Conservation (phyloP, 768 basidiomycete species). For the Lyophyllum decastes region DNA sequence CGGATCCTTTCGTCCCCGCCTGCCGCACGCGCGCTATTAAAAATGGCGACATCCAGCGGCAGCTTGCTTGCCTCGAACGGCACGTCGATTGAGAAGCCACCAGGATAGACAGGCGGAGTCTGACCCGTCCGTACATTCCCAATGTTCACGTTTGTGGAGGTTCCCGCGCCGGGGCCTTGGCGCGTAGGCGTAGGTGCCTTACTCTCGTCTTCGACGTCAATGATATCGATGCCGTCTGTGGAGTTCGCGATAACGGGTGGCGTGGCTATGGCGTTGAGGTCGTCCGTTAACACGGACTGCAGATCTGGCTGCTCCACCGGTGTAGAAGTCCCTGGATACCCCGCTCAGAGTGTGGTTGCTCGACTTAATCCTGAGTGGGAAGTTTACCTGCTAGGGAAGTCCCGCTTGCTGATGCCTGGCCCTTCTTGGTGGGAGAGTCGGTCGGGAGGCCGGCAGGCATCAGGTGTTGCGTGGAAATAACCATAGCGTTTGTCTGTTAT, state of each 20-base stretch:
- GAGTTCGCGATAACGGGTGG: conserved; percentile 24
- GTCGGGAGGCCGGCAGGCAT: conserved; percentile 37
- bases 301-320: conserved; percentile 31
- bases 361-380: not conserved
- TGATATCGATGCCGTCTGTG: conserved; percentile 39
- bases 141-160: conserved; percentile 8
- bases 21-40: conserved; percentile 86
- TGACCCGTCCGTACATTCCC: conserved; percentile 13
- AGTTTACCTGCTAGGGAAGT: conserved; percentile 16
- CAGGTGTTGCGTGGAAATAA: conserved; percentile 86
- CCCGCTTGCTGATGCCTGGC: conserved; percentile 1
- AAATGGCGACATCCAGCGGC: conserved; percentile 90
- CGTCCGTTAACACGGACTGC: conserved; percentile 31
- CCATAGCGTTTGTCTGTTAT: conserved; percentile 84
- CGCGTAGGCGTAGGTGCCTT: conserved; percentile 32
- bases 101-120: conserved; percentile 31
- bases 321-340: conserved; percentile 16
- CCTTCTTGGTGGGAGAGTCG: conserved; percentile 24
- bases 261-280: conserved; percentile 26
- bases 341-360: not conserved
- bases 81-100: conserved; percentile 70
- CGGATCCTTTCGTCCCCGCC: conserved; percentile 89
- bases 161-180: conserved; percentile 7
- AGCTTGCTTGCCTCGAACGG: conserved; percentile 85
- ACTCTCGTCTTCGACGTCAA: conserved; percentile 51